Evolutionary conservation across 257 asterid species (phyloP).

Genomic region (Anisodus acutangulus): DNA sequence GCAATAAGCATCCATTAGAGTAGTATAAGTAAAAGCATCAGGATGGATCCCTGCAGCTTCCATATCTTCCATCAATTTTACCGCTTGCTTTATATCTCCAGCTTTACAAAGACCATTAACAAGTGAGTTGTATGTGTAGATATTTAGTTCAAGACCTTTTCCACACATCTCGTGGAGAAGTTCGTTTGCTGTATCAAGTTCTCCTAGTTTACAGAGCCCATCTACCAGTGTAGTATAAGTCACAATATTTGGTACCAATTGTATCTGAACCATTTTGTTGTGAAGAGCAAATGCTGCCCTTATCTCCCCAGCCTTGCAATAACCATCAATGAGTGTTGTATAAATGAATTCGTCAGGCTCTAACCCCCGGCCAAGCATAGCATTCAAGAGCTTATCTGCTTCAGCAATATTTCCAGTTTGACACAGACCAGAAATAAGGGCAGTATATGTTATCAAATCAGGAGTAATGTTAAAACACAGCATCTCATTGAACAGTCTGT

Average conservation of each 20-base stretch:
- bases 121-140: constrained; percentile 76
- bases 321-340: constrained; percentile 82
- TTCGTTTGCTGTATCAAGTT: constrained; percentile 76
- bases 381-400: constrained; percentile 69
- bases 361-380: constrained; percentile 70
- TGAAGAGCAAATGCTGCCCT: constrained; percentile 77
- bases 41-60: constrained; percentile 68
- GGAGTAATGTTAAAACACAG: constrained; percentile 56
- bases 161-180: constrained; percentile 76
- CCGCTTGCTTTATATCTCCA: constrained; percentile 69
- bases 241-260: constrained; percentile 75
- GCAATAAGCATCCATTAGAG: constrained; percentile 87
- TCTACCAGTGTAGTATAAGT: constrained; percentile 91
- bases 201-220: constrained; percentile 93
- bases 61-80: constrained; percentile 73
- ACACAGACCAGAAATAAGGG: constrained; percentile 75
- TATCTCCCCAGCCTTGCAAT: constrained; percentile 76
- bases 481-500: constrained; percentile 75
- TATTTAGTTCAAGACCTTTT: constrained; percentile 74
- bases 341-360: constrained; percentile 81
- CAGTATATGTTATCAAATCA: constrained; percentile 71
- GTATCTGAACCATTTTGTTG: constrained; percentile 74
- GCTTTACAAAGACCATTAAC: constrained; percentile 87
- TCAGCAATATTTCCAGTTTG: constrained; percentile 65
- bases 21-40: constrained; percentile 80